phyloP scores from a whole-genome alignment of 2,329 filamentous ascomycete genomes.

The Lasiodiplodia theobromae region DNA sequence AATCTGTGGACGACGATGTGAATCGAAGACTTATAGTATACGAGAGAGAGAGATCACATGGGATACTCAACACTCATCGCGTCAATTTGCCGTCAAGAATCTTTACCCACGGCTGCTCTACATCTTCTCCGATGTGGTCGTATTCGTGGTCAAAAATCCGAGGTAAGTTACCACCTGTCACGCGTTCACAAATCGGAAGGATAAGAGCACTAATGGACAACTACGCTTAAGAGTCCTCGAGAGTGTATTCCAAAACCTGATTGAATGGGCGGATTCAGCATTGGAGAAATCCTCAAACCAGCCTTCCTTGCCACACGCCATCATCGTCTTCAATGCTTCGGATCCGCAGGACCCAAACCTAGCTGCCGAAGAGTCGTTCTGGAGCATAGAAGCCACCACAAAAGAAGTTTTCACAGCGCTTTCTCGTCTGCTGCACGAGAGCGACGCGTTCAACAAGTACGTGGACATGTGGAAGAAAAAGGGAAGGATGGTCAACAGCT shows the following conservation, averaged over 20 bases:
- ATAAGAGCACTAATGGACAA: no score
- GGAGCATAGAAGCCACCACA: slow-evolving; percentile 54
- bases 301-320: slow-evolving; percentile 61
- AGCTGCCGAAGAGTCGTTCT: slow-evolving; percentile 49
- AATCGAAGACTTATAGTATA: no score
- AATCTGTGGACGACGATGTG: not conserved
- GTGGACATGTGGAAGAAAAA: no score
- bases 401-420: slow-evolving; percentile 47
- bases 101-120: slow-evolving; percentile 53
- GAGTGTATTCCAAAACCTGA: slow-evolving; percentile 51
- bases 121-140: slow-evolving; percentile 54
- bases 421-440: slow-evolving; percentile 30
- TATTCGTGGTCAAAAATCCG: slow-evolving; percentile 51
- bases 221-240: slow-evolving; percentile 47
- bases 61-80: slow-evolving; percentile 32
- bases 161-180: slow-evolving; percentile 35
- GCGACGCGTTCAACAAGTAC: no score
- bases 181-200: no score
- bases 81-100: slow-evolving; percentile 48
- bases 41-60: slow-evolving; percentile 33
- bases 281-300: slow-evolving; percentile 64
- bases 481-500: no score
- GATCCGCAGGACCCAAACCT: slow-evolving; percentile 35
- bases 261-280: slow-evolving; percentile 60
- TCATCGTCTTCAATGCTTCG: slow-evolving; percentile 61